These are phyloP conservation scores for Ophiostoma sp. DNA, from an alignment of 2,329 filamentous ascomycete genomes.

Conservation along the genomic window DNA sequence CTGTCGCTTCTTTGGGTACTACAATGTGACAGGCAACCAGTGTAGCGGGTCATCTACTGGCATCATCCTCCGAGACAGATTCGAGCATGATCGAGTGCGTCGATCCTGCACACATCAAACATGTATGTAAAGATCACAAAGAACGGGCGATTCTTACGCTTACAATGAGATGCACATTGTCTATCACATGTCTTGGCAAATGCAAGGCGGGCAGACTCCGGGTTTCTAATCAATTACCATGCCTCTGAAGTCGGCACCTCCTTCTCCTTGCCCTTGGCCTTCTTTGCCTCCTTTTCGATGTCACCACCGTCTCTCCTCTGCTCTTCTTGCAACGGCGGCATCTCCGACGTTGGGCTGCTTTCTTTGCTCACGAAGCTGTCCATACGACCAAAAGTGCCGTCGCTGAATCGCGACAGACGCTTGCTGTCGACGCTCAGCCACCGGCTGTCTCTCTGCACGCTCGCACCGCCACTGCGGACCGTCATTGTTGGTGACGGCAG, in stretches of 20 bases:
- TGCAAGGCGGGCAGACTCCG: background rate
- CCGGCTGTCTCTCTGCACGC: background rate
- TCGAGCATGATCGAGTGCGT: background rate
- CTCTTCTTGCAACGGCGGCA: background rate
- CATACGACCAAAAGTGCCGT: conserved; percentile 25
- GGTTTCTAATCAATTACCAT: background rate
- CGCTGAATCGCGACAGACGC: conserved; percentile 24
- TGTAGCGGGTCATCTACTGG: background rate
- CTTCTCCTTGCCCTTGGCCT: background rate
- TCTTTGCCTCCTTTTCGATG: background rate
- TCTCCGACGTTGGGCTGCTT: background rate
- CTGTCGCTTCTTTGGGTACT: background rate
- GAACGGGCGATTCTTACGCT: background rate
- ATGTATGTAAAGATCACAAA: background rate
- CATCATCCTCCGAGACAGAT: background rate
- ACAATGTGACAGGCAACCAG: background rate
- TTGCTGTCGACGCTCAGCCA: conserved; percentile 12
- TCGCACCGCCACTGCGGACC: background rate
- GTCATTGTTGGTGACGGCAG: background rate
- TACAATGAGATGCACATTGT: background rate
- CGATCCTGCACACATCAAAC: background rate
- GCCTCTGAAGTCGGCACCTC: background rate
- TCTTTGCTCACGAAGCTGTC: conserved; percentile 14
- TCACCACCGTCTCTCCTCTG: background rate
- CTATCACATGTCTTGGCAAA: background rate